Conservation (phyloP, 768 basidiomycete species). For the Rubroboletus satanas region DNA sequence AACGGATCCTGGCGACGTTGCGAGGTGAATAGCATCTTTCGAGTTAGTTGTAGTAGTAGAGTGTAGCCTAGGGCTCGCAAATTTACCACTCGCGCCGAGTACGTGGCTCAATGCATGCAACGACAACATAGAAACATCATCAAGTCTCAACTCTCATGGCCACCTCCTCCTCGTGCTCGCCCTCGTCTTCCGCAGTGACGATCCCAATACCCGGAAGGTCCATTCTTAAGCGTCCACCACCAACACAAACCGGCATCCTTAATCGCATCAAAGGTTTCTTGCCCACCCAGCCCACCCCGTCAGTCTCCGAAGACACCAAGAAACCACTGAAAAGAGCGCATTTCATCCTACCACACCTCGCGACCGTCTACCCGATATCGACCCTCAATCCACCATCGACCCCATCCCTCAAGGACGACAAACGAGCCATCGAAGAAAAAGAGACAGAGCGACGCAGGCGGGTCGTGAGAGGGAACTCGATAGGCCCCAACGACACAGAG, state of each 20-base stretch:
- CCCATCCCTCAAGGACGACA: conserved; percentile 75
- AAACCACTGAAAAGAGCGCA: conserved; percentile 82
- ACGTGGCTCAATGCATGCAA: not conserved
- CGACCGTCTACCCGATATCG: conserved; percentile 88
- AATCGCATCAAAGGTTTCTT: conserved; percentile 72
- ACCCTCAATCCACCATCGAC: conserved; percentile 80
- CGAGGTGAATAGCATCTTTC: too few species aligned
- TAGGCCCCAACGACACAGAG: conserved; percentile 35
- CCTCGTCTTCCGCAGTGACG: conserved; percentile 78
- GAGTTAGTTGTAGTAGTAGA: not conserved
- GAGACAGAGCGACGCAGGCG: conserved; percentile 66
- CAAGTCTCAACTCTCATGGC: conserved; percentile 14
- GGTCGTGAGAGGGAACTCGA: conserved; percentile 56
- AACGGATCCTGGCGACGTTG: too few species aligned
- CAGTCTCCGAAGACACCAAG: conserved; percentile 39
- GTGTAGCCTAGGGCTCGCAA: not conserved
- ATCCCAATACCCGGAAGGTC: conserved; percentile 78
- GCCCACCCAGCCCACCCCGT: conserved; percentile 46
- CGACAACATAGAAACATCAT: not conserved
- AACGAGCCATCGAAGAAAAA: conserved; percentile 69
- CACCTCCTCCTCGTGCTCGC: conserved; percentile 47
- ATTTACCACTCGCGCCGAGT: not conserved
- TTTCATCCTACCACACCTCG: conserved; percentile 84
- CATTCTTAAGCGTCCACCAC: conserved; percentile 75
- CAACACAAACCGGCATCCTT: conserved; percentile 63